Base-by-base conservation (phyloP, 2,329 filamentous ascomycete genomes). In the Clonostachys sp. region DNA sequence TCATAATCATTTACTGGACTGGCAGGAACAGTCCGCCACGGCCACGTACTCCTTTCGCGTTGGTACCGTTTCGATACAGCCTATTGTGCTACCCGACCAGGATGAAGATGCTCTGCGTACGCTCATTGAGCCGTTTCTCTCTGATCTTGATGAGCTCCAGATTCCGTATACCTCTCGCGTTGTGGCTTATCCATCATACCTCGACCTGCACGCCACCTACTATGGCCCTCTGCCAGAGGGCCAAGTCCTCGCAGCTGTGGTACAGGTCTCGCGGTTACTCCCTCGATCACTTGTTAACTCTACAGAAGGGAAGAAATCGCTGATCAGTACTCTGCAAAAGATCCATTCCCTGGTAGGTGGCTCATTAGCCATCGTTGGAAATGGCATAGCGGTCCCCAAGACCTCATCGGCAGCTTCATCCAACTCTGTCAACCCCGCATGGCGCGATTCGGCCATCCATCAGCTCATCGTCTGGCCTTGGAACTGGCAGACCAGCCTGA, bases 381-480 rank as follows among this genome's bases (percentile, higher is more conserved):
- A 16, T n/a, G 16, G 34, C 1, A 30, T 44, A 18, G 16, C 18
- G 12, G 18, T 12, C 42, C 13, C 16, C 13, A 18, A n/a, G 16
- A n/a, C 20, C 34, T 12, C 16, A 14, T n/a, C 42, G 9, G 17
- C 14, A 18, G 6, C 36, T n/a, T n/a, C 7, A n/a, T 39, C 17
- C 36, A 44, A 44, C 13, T 18, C 42, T 16, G 42, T 44, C 13
- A 24, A 33, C 9, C 20, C 42, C 20, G 42, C 16, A 12, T 44
- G 42, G 42, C 42, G 42, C 30, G 42, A 44, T 44, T 13, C 40
- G 2, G 16, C 40, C 40, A 18, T 42, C 16, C 18, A 24, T 20
- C 17, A 17, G 13, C 17, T 42, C 16, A 17, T 42, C 14, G 40
- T 53, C 18, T 59, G 57, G n/a, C 45, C 53, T 33, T 59, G 57